These are phyloP conservation scores for Didymella glomerata DNA, from an alignment of 2,329 filamentous ascomycete species.

Conservation along the genomic window DNA sequence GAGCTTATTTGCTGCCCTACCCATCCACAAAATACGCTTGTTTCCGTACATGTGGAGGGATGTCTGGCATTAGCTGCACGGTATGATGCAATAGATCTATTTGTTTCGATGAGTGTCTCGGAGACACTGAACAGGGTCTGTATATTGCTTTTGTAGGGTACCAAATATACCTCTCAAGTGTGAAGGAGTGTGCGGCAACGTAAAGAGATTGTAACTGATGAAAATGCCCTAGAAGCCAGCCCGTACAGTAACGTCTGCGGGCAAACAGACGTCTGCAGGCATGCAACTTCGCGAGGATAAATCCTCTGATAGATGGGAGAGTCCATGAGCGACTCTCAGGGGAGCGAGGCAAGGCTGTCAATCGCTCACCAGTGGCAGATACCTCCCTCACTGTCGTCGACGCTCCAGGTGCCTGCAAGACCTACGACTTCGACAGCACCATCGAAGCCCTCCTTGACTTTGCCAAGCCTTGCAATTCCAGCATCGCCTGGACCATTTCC, in stretches of 20 bases:
- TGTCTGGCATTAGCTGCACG: neutral
- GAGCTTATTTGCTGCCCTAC: slow-evolving; percentile 8
- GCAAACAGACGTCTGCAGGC: slow-evolving; percentile 25
- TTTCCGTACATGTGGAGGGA: slow-evolving; percentile 2
- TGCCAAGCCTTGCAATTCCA: slow-evolving; percentile 58
- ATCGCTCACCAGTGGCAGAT: slow-evolving; percentile 40
- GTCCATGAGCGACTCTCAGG: slow-evolving; percentile 11
- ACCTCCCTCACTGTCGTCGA: slow-evolving; percentile 79
- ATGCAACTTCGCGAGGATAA: slow-evolving; percentile 24
- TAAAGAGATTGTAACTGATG: slow-evolving; percentile 9
- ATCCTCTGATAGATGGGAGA: slow-evolving; percentile 12
- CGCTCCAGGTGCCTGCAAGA: slow-evolving; percentile 85
- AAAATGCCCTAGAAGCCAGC: slow-evolving; percentile 25
- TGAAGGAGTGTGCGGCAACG: slow-evolving; percentile 15
- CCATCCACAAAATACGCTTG: neutral
- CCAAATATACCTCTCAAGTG: slow-evolving; percentile 1
- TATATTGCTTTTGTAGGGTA: slow-evolving; percentile 15
- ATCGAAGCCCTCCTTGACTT: slow-evolving; percentile 62
- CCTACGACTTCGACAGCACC: slow-evolving; percentile 70
- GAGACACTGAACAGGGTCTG: slow-evolving; percentile 18
- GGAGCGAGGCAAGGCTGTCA: neutral
- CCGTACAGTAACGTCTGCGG: slow-evolving; percentile 26
- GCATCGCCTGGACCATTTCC: slow-evolving; percentile 59
- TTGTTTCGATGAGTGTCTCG: slow-evolving; percentile 1
- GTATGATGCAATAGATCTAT: slow-evolving; percentile 16